phyloP scores from a whole-genome alignment of 148 eudicot genomes.

The Camellia granthamiana region DNA sequence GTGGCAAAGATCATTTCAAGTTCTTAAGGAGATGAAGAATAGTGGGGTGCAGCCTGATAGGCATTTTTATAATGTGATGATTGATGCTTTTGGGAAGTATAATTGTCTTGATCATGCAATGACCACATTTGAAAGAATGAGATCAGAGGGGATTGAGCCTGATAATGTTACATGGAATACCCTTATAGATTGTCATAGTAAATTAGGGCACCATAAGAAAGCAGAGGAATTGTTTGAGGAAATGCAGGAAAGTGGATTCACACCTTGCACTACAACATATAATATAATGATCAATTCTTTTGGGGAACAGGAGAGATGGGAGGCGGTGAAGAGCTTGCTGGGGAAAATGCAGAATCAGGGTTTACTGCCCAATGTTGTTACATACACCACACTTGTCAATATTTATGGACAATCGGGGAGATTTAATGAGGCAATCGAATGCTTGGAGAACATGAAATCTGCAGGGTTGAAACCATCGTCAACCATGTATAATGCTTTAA shows the following conservation, averaged over 20 bases:
- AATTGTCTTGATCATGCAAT: conserved; percentile 89
- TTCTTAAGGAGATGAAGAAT: conserved; percentile 82
- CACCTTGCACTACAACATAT: conserved; percentile 75
- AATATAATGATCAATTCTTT: conserved; percentile 90
- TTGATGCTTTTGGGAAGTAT: conserved; percentile 92
- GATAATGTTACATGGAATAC: conserved; percentile 97
- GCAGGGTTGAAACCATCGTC: conserved; percentile 78
- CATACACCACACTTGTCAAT: conserved; percentile 82
- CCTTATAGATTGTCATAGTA: conserved; percentile 80
- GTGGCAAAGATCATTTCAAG: conserved; percentile 92
- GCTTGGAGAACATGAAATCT: conserved; percentile 94
- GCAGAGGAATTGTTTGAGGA: conserved; percentile 72
- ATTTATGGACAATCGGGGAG: conserved; percentile 90
- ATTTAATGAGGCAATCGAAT: conserved; percentile 84
- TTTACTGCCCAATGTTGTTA: conserved; percentile 79
- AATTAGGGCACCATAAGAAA: conserved; percentile 63
- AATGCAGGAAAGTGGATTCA: conserved; percentile 76
- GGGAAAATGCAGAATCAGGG: conserved; percentile 87
- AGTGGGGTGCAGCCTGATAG: conserved; percentile 87
- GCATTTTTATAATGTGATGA: conserved; percentile 88
- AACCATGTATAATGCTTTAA: conserved; percentile 92
- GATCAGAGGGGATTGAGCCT: conserved; percentile 73
- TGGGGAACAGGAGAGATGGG: conserved; percentile 86
- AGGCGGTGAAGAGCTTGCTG: conserved; percentile 54
- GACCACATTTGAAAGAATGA: conserved; percentile 80